phyloP scores from a whole-genome alignment of 2,329 filamentous ascomycete species.

The Epichloe gansuensis region DNA sequence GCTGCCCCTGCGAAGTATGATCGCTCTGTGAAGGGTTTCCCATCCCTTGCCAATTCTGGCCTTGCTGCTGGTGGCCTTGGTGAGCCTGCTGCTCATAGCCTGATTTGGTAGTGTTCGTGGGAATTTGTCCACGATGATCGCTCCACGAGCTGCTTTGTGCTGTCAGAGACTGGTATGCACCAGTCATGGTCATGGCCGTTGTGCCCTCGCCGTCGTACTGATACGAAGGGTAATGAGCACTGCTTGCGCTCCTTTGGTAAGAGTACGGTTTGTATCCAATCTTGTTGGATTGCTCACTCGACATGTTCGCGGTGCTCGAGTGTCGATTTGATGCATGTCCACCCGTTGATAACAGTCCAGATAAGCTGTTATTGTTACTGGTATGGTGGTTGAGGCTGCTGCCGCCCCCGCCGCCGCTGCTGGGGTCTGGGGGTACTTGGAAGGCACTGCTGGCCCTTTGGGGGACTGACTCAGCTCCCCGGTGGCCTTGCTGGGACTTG shows the following conservation, averaged over 20 bases:
- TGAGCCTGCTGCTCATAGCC: not conserved
- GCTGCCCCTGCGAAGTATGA: not conserved
- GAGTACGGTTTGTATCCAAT: constrained; percentile 22
- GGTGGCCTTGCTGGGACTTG: constrained; percentile 23
- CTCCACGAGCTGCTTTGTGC: not conserved
- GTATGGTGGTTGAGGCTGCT: not conserved
- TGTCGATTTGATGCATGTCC: not conserved
- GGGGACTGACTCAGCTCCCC: not conserved
- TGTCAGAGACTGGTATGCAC: not conserved
- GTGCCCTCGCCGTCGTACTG: not conserved
- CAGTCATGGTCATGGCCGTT: not conserved
- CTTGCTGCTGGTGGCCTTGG: not conserved
- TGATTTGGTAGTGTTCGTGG: not conserved
- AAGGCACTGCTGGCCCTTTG: constrained; percentile 4
- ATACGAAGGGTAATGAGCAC: not conserved
- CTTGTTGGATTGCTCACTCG: constrained; percentile 7
- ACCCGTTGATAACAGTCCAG: not conserved
- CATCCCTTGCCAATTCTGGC: constrained; percentile 1
- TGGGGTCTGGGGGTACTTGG: constrained; percentile 3
- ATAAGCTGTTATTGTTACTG: not conserved
- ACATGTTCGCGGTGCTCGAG: constrained; percentile 7
- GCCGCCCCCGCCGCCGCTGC: not conserved
- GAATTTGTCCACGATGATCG: not conserved
- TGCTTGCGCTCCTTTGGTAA: constrained; percentile 12
- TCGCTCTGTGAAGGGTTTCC: not conserved